These are phyloP conservation scores for Aspergillus carbonarius DNA, from an alignment of 2,329 filamentous ascomycete species.

Conservation along the genomic window DNA sequence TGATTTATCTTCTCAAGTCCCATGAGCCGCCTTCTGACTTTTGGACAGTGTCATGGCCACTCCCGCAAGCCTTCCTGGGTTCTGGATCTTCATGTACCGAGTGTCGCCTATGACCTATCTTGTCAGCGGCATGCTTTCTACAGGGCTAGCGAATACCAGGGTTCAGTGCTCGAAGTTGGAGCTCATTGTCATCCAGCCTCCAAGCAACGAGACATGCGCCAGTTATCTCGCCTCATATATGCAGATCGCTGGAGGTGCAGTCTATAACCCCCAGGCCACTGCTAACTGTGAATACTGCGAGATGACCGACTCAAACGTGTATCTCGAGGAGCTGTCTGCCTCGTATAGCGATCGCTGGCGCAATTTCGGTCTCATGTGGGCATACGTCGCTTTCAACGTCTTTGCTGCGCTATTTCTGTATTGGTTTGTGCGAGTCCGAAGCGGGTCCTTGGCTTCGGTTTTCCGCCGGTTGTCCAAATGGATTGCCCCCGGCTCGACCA, in stretches of 20 bases:
- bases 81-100: constrained; percentile 14
- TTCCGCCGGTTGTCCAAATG: not conserved
- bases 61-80: not conserved
- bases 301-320: not conserved
- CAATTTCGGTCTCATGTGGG: constrained; percentile 3
- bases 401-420: not conserved
- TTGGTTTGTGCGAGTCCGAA: not conserved
- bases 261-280: not conserved
- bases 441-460: not conserved
- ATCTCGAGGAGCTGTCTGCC: not conserved
- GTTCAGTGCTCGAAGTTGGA: constrained; percentile 1
- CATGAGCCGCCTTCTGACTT: not conserved
- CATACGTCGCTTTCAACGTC: not conserved
- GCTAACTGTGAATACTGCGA: not conserved
- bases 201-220: not conserved
- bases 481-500: not conserved
- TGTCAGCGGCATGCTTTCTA: constrained; percentile 7
- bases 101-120: constrained; percentile 9
- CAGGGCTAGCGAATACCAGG: not conserved
- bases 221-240: constrained; percentile 2
- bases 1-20: not conserved
- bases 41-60: not conserved
- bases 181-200: not conserved
- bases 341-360: not conserved
- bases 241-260: not conserved